phyloP scores from a whole-genome alignment of 305 asterid genomes.

The Fraxinus velutina region DNA sequence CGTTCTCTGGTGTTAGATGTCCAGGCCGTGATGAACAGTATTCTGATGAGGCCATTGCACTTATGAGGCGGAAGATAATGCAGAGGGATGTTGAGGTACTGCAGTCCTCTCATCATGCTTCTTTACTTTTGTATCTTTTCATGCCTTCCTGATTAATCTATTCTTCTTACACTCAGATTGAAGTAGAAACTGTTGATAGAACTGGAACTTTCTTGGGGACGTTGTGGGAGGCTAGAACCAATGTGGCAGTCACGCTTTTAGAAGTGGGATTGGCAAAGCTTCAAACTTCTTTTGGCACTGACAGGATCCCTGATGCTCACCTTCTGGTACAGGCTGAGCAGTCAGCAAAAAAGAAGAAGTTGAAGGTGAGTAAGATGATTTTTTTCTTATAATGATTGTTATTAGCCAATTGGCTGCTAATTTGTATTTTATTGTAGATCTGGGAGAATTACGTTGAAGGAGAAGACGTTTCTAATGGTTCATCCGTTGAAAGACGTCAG shows the following conservation, averaged over 20 bases:
- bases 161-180: slow-evolving; percentile 50
- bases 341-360: slow-evolving; percentile 80
- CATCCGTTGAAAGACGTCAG: slow-evolving; percentile 64
- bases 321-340: slow-evolving; percentile 86
- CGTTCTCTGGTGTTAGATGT: slow-evolving; percentile 94
- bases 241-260: slow-evolving; percentile 66
- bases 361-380: slow-evolving; percentile 54
- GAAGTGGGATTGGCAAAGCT: slow-evolving; percentile 97
- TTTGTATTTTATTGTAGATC: slow-evolving; percentile 43
- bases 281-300: slow-evolving; percentile 75
- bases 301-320: slow-evolving; percentile 82
- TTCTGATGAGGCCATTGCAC: slow-evolving; percentile 92
- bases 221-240: slow-evolving; percentile 74
- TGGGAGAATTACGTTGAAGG: slow-evolving; percentile 94
- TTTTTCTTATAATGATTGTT: not conserved
- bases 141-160: slow-evolving; percentile 17
- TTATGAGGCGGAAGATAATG: slow-evolving; percentile 97
- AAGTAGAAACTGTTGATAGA: slow-evolving; percentile 94
- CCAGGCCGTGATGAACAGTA: slow-evolving; percentile 92
- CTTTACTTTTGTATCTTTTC: slow-evolving; percentile 6
- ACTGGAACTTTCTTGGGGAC: slow-evolving; percentile 97
- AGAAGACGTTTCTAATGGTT: slow-evolving; percentile 65
- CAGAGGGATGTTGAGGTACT: slow-evolving; percentile 99
- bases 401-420: not conserved
- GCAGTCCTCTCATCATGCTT: slow-evolving; percentile 5